Evolutionary conservation across 805 yeast genomes (phyloP).

Genomic region (Metschnikowia vanudenii): DNA sequence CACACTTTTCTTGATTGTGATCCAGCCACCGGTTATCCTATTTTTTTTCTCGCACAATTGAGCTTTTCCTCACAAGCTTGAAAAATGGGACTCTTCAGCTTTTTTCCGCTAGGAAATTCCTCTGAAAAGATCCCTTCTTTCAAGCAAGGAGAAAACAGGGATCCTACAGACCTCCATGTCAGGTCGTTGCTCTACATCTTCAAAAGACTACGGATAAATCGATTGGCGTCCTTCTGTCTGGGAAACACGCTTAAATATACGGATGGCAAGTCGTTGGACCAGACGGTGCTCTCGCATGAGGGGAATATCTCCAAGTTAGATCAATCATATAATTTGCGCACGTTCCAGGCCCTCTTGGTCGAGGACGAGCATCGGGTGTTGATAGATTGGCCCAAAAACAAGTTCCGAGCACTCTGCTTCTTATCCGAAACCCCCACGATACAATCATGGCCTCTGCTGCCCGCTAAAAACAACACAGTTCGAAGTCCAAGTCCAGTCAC

Average conservation of each 20-base stretch:
- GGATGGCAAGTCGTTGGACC: conserved; percentile 14
- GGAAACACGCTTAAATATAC: conserved; percentile 21
- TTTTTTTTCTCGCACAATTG: no score
- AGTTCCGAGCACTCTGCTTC: conserved; percentile 60
- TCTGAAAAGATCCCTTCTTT: conserved; percentile 1
- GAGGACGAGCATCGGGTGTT: conserved; percentile 63
- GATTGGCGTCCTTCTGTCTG: conserved; percentile 42
- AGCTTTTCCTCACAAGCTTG: no score
- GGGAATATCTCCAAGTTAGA: conserved; percentile 45
- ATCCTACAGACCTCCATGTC: conserved; percentile 57
- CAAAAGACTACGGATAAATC: conserved; percentile 47
- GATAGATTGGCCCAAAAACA: conserved; percentile 65
- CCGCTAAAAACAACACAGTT: conserved; percentile 17
- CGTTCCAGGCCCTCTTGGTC: conserved; percentile 42
- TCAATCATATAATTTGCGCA: conserved; percentile 47
- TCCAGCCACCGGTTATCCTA: background rate
- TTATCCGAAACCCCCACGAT: conserved; percentile 48
- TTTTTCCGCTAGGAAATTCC: conserved; percentile 5
- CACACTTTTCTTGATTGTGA: no score
- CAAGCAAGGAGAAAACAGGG: conserved; percentile 5
- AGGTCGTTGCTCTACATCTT: conserved; percentile 59
- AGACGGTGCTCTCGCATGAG: conserved; percentile 13
- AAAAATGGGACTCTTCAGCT: conserved; percentile 13
- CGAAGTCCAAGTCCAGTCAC: no score
- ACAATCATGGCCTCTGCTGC: conserved; percentile 22